Evolutionary conservation across 1,139 yeast species (phyloP), one percentile per base, ranked within the genome.

Genomic region (Ashbya aceris): DNA sequence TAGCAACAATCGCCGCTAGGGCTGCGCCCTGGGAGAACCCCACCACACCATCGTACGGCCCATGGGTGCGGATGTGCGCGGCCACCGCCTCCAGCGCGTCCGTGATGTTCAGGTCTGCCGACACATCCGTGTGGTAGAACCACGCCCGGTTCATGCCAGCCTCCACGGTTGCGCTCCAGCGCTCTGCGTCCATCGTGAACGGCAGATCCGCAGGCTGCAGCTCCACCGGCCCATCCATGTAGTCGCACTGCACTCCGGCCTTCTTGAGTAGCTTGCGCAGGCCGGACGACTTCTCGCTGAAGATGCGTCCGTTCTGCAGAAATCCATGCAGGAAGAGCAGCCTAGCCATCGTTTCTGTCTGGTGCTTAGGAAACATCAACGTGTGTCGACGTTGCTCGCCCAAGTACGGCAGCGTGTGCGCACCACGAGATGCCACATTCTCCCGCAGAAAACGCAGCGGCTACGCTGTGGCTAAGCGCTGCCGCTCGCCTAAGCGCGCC

Each of bases 11-110:
- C 3, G 79, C 77, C 1, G 93, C 76, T 58, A 91, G 66, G 3
- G 94, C 95, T 1, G 96, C 93, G 49, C 98, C 98, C 61, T 91
- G 97, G 13, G 93, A 81, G 59, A 89, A 91, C 2, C 96, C 97
- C 43, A 91, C 66, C 27, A 89, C 70, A 2, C 96, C 97, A 43
- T 79, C 81, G 56, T 81, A 87, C 0, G 97, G 97, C 0, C 97
- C 97, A 49, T 86, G 70, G 46, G 69, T 65, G 38, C 70, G 67
- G 49, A 85, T 77, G 44, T 79, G 70, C 1, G 68, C 62, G 26
- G 70, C 65, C 20, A 89, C 71, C n/a, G 72, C 69, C 8, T 68
- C 65, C 39, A 79, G 61, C 2, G 83, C 72, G 10, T 66, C 63
- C 28, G 55, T 62, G 45, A 53, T 59, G 55, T 58, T 68, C 49